Base-by-base conservation (phyloP, 2,329 filamentous ascomycete species). In the Penicillium italicum region DNA sequence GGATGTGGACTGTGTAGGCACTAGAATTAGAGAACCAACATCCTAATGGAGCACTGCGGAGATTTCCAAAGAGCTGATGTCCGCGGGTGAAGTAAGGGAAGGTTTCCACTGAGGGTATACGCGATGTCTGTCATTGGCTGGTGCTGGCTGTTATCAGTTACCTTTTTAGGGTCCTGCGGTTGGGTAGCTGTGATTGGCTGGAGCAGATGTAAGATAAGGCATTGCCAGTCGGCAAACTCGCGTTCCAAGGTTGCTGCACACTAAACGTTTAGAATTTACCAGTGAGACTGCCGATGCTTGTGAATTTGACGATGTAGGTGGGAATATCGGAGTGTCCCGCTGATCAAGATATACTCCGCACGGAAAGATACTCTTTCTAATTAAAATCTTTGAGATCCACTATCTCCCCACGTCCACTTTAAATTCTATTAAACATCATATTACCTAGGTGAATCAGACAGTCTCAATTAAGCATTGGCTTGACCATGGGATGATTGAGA, bases 181-280 rank as follows among this genome's bases (percentile, higher is more conserved):
- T 51, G 28, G 31, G 1, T 45, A 33, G 18, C 7, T 46, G 40
- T 56, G 53, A 56, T 58, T 58, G 56, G 56, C 24, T 18, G 26
- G 18, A 14, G 24, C 42, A 47, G 45, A 7, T 28, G 28, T 12
- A 18, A 43, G 48, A 58, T 56, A 56, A 53, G 45, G 31, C 10
- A 36, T 26, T 44, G 28, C 11, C 26, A 50, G 54, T 52, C 38
- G 50, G 30, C 30, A 31, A 30, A 50, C 20, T 31, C 30, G 14
- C 47, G n/a, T n/a, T n/a, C n/a, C n/a, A n/a, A n/a, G n/a, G n/a
- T 22, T 26, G n/a, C 24, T 24, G 6, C n/a, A 20, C n/a, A 20
- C 28, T 33, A 2, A 10, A 36, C 31, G 8, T 26, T 26, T 34
- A 20, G 20, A 10, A n/a, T 28, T 28, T 9, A 6, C 40, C 30